A percentile compares a stretch with the other conserved stretches of the same genome.
Conservation (phyloP, 2,329 filamentous ascomycete genomes). For the Colletotrichum navitas region DNA sequence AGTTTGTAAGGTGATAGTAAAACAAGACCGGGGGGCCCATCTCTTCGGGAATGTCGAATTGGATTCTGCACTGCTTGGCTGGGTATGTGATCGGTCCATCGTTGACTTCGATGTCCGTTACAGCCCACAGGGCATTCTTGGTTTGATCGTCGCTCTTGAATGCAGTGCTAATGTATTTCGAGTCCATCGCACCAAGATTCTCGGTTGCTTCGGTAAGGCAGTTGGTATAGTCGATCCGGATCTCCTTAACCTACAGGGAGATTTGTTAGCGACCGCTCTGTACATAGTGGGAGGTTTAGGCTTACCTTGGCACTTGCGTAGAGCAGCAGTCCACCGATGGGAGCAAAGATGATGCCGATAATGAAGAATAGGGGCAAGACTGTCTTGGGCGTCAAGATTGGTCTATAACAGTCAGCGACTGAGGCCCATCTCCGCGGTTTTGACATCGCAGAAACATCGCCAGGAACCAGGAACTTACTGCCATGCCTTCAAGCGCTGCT, state of each 20-base stretch:
- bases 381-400: slow-evolving; percentile 94
- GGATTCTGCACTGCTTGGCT: slow-evolving; percentile 75
- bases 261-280: slow-evolving; percentile 1
- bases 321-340: slow-evolving; percentile 87
- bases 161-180: slow-evolving; percentile 70
- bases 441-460: slow-evolving; percentile 46
- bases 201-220: slow-evolving; percentile 72
- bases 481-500: slow-evolving; percentile 98
- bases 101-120: slow-evolving; percentile 55
- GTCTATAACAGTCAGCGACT: slow-evolving; percentile 64
- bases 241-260: slow-evolving; percentile 80
- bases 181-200: slow-evolving; percentile 63
- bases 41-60: slow-evolving; percentile 83
- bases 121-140: slow-evolving; percentile 58
- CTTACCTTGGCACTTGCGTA: slow-evolving; percentile 85
- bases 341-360: slow-evolving; percentile 91
- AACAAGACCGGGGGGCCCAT: slow-evolving; percentile 87
- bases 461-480: slow-evolving; percentile 77
- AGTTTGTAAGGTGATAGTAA: slow-evolving; percentile 97
- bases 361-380: slow-evolving; percentile 92
- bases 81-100: slow-evolving; percentile 51
- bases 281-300: slow-evolving; percentile 16
- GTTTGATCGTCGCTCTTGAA: slow-evolving; percentile 72
- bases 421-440: slow-evolving; percentile 9
- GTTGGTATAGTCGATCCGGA: slow-evolving; percentile 89